Conservation (phyloP, 768 basidiomycete genomes). For the Neoboletus subvelutipes region DNA sequence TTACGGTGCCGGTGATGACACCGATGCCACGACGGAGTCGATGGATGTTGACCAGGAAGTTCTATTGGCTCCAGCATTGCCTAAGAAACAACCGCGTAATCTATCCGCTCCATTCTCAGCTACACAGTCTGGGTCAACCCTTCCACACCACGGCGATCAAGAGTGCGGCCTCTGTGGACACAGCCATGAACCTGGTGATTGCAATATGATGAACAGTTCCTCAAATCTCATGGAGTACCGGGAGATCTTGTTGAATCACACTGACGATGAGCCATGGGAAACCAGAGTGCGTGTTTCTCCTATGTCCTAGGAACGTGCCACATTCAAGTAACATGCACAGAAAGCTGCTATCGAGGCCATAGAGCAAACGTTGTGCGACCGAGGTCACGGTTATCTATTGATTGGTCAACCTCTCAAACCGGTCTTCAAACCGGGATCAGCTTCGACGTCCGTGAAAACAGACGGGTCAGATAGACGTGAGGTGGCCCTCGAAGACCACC, state of each 20-base stretch:
- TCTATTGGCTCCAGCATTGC: neutral
- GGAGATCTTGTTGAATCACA: constrained; percentile 59
- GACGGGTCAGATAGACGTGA: neutral
- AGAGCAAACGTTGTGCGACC: constrained; percentile 57
- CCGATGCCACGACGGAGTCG: constrained; percentile 25
- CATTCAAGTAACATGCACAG: constrained; percentile 36
- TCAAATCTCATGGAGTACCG: constrained; percentile 70
- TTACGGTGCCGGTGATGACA: constrained; percentile 19
- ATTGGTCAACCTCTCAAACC: constrained; percentile 64
- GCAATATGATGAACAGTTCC: constrained; percentile 64
- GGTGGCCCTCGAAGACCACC: neutral
- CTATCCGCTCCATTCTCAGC: neutral
- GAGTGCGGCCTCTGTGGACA: constrained; percentile 64
- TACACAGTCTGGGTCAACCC: constrained; percentile 1
- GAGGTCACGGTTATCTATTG: constrained; percentile 57
- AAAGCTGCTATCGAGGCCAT: constrained; percentile 66
- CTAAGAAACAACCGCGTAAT: constrained; percentile 6
- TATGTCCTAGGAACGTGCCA: neutral
- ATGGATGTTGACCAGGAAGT: constrained; percentile 17
- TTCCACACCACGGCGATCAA: constrained; percentile 9
- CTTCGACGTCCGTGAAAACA: constrained; percentile 16
- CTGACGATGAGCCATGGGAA: constrained; percentile 66
- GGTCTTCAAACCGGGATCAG: constrained; percentile 35
- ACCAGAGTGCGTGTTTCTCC: constrained; percentile 48
- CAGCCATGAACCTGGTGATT: constrained; percentile 49